Evolutionary conservation across 768 basidiomycete species (phyloP), one percentile per base, ranked within the genome.

Genomic region (Collybia sordida): DNA sequence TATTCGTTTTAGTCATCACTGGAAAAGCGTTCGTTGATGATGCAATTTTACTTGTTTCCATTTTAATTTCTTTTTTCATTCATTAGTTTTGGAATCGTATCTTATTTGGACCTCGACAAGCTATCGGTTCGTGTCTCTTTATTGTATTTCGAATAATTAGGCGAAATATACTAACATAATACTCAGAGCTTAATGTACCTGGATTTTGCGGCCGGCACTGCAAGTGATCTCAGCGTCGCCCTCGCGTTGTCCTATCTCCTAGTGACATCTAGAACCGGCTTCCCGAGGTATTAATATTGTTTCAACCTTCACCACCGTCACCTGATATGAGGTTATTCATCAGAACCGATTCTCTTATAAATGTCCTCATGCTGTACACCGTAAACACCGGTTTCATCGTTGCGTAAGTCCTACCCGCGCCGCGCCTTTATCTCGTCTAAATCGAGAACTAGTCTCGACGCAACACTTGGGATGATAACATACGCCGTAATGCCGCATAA

Each of bases 401-500:
- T 27, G 69, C 67, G 67, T 75, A 65, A 62, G 81, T 59, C 15
- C 62, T 17, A 12, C 19, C 6, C 40, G 12, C 12, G 25, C 56
- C 59, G 59, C 34, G 23, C 51, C 42, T 12, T 24, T 36, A 2
- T 21, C 6, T 5, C 31, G 31, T 36, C 41, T n/a, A 18, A 14
- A 2, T 25, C 38, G 3, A 52, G 6, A 22, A 17, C 31, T 31
- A 82, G 81, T 6, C 42, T 81, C 11, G 74, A 80, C 47, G 76
- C 79, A 2, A 59, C 64, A 8, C 55, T 75, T 15, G 79, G 79
- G 3, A 68, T 78, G 60, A 64, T 78, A 52, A 57, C 70, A 53
- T 82, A 78, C 52, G 64, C 69, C 24, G 64, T 69, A 2, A 82
- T 83, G 82, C 82, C 80, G 0, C 49, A 68, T 28, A 83, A 80